phyloP scores from a whole-genome alignment of 2,329 filamentous ascomycete species.

The Escovopsis sp. region DNA sequence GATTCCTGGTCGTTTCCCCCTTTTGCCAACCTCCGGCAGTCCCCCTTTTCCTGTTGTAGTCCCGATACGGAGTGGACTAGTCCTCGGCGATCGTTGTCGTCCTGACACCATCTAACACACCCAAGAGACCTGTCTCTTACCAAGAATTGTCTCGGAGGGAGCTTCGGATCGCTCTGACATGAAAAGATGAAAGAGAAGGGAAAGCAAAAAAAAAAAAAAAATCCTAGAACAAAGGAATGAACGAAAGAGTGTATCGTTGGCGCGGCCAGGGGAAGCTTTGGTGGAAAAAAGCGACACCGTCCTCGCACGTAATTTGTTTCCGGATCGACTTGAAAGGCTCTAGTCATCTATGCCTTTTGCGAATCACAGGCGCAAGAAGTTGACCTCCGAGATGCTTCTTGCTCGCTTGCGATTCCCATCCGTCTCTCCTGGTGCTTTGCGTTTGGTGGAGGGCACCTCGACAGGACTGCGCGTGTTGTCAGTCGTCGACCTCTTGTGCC shows the following conservation, averaged over 20 bases:
- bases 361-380: constrained; percentile 29
- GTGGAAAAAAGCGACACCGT: constrained; percentile 24
- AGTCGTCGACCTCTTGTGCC: constrained; percentile 35
- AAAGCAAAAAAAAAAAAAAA: constrained; percentile 1
- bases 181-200: not conserved
- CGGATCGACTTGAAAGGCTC: not conserved
- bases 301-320: constrained; percentile 27
- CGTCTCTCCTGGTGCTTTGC: constrained; percentile 36
- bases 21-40: not conserved
- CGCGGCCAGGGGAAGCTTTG: constrained; percentile 27
- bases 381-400: constrained; percentile 44
- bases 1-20: too few species aligned
- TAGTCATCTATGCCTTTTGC: not conserved
- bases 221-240: not conserved
- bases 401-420: constrained; percentile 37
- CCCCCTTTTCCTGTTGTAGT: constrained; percentile 3
- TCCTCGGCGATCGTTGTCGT: constrained; percentile 4
- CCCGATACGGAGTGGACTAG: constrained; percentile 3
- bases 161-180: constrained; percentile 1
- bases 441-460: constrained; percentile 34
- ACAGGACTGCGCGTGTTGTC: constrained; percentile 36
- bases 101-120: constrained; percentile 4
- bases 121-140: not conserved
- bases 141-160: constrained; percentile 1
- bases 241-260: constrained; percentile 2